These are phyloP conservation scores for Nakaseomyces bracarensis DNA, from an alignment of 1,139 yeast species.

Conservation along the genomic window DNA sequence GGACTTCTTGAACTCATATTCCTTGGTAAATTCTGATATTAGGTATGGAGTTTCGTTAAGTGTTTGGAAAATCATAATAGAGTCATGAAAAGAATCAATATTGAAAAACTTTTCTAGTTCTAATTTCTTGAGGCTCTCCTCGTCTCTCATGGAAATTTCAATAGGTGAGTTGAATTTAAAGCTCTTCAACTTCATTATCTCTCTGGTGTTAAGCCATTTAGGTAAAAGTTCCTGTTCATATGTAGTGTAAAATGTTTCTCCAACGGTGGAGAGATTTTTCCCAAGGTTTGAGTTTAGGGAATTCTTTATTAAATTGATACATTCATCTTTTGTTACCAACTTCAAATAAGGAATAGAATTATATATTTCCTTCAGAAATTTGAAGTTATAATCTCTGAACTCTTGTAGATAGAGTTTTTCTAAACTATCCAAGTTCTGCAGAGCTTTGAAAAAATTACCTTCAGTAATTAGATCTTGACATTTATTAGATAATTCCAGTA, in stretches of 20 bases:
- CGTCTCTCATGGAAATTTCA: slow-evolving; percentile 61
- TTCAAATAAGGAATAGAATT: slow-evolving; percentile 73
- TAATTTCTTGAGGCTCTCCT: slow-evolving; percentile 23
- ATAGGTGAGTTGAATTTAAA: slow-evolving; percentile 81
- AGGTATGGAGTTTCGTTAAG: slow-evolving; percentile 57
- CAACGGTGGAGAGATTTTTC: slow-evolving; percentile 51
- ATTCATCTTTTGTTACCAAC: slow-evolving; percentile 67
- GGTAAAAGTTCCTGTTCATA: slow-evolving; percentile 44
- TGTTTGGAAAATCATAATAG: slow-evolving; percentile 72
- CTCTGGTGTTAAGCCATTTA: slow-evolving; percentile 29
- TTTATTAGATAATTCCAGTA: slow-evolving; percentile 76
- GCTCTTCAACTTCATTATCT: slow-evolving; percentile 40
- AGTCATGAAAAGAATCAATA: slow-evolving; percentile 67
- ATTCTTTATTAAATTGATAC: slow-evolving; percentile 61
- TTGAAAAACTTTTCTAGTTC: slow-evolving; percentile 34
- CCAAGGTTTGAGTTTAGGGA: slow-evolving; percentile 60
- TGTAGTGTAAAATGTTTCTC: slow-evolving; percentile 45
- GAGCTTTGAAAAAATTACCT: slow-evolving; percentile 63
- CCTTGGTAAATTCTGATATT: slow-evolving; percentile 57
- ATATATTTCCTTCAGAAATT: slow-evolving; percentile 64
- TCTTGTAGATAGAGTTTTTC: slow-evolving; percentile 55
- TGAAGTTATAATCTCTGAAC: slow-evolving; percentile 53
- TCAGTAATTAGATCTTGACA: slow-evolving; percentile 76
- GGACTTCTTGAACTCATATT: slow-evolving; percentile 65
- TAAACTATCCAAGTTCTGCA: slow-evolving; percentile 73